phyloP scores from a whole-genome alignment of 148 eudicot genomes.

The Fagopyrum tataricum region DNA sequence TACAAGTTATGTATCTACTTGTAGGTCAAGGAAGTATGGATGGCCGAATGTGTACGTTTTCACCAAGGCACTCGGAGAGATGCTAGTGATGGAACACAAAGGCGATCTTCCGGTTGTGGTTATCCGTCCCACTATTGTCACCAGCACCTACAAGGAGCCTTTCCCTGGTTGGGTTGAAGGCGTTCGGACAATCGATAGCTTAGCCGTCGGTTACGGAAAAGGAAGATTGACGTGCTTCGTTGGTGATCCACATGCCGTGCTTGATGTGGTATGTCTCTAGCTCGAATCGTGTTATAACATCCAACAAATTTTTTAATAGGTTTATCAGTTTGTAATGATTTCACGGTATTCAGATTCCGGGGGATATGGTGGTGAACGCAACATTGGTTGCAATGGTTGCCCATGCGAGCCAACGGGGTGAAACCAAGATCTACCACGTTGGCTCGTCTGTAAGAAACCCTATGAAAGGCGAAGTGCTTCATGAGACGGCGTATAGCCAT shows the following conservation, averaged over 20 bases:
- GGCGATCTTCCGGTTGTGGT: slow-evolving; percentile 58
- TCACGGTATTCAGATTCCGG: slow-evolving; percentile 13
- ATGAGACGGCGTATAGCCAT: slow-evolving; percentile 29
- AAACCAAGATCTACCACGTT: slow-evolving; percentile 36
- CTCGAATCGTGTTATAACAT: not conserved
- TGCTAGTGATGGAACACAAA: slow-evolving; percentile 52
- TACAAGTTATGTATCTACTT: not conserved
- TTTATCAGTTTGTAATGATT: not conserved
- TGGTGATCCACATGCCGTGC: slow-evolving; percentile 11
- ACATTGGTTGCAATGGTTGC: slow-evolving; percentile 14
- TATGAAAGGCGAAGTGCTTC: slow-evolving; percentile 18
- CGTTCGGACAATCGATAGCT: slow-evolving; percentile 50
- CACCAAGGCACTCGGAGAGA: slow-evolving; percentile 93
- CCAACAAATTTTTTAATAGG: too few species aligned
- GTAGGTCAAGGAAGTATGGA: slow-evolving; percentile 63
- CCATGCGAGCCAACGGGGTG: slow-evolving; percentile 28
- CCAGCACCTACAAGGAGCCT: slow-evolving; percentile 83
- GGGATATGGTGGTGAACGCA: slow-evolving; percentile 20
- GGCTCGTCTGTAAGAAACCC: slow-evolving; percentile 62
- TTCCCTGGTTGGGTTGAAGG: slow-evolving; percentile 97
- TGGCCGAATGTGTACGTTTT: slow-evolving; percentile 94
- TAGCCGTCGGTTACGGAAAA: slow-evolving; percentile 19
- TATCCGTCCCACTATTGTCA: slow-evolving; percentile 77
- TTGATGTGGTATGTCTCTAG: slow-evolving; percentile 13
- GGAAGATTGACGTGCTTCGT: slow-evolving; percentile 17